A percentile compares a stretch with the other conserved stretches of the same genome.
Conservation (phyloP, 257 asterid species). For the Nicotiana noctiflora region DNA sequence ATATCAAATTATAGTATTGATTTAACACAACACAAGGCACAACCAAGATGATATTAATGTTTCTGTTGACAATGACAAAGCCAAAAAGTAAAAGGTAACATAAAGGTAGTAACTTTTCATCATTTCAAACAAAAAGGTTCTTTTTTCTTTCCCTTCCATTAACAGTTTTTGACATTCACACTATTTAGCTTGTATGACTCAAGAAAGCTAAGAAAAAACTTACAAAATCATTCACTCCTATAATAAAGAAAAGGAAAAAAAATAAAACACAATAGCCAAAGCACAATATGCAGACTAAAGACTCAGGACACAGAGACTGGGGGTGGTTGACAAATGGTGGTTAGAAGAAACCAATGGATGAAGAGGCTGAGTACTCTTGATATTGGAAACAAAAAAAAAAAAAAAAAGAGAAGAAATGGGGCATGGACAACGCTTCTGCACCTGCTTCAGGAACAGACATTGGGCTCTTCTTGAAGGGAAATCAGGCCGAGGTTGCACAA, state of each 20-base stretch:
- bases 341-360: slow-evolving; percentile 17
- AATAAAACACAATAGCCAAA: slow-evolving; percentile 28
- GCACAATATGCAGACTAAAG: slow-evolving; percentile 32
- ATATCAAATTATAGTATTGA: background rate
- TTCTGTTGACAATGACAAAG: slow-evolving; percentile 42
- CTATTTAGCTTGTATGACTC: slow-evolving; percentile 34
- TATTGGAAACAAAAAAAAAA: background rate
- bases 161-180: slow-evolving; percentile 53
- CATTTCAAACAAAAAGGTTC: slow-evolving; percentile 40
- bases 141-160: slow-evolving; percentile 18
- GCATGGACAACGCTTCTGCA: slow-evolving; percentile 80
- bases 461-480: slow-evolving; percentile 28
- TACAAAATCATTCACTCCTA: slow-evolving; percentile 37
- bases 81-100: slow-evolving; percentile 23
- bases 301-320: slow-evolving; percentile 10
- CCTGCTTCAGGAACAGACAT: slow-evolving; percentile 37
- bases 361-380: slow-evolving; percentile 8
- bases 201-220: slow-evolving; percentile 11
- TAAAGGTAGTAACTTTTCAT: slow-evolving; percentile 39
- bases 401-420: slow-evolving; percentile 6
- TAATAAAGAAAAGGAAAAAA: background rate
- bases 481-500: slow-evolving; percentile 94
- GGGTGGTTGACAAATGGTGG: slow-evolving; percentile 20
- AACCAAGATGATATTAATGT: slow-evolving; percentile 32
- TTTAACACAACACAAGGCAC: slow-evolving; percentile 13